Evolutionary conservation across 805 yeast genomes (phyloP).

Genomic region (Wickerhamomyces ciferrii): DNA sequence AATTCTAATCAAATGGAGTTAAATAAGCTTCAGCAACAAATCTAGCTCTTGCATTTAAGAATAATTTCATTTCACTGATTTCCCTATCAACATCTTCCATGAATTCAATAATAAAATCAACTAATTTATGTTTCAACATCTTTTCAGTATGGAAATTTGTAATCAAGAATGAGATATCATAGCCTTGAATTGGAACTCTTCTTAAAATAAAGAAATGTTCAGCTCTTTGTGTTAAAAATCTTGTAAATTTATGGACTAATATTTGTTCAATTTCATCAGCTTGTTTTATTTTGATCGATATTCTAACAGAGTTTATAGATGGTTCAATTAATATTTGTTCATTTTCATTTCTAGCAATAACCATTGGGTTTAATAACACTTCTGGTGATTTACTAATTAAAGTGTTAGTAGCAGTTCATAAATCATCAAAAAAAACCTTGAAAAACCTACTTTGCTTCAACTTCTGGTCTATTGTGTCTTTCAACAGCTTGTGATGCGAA

Average conservation of each 20-base stretch:
- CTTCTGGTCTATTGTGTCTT: slow-evolving; percentile 96
- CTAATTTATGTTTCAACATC: slow-evolving; percentile 91
- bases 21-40: slow-evolving; percentile 95
- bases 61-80: slow-evolving; percentile 96
- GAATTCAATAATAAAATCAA: slow-evolving; percentile 94
- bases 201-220: slow-evolving; percentile 90
- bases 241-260: slow-evolving; percentile 88
- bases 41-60: slow-evolving; percentile 95
- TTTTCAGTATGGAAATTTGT: slow-evolving; percentile 94
- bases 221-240: slow-evolving; percentile 93
- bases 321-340: slow-evolving; percentile 93
- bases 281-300: slow-evolving; percentile 90
- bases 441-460: slow-evolving; percentile 65
- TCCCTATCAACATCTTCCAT: slow-evolving; percentile 99
- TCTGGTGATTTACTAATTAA: slow-evolving; percentile 65
- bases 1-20: slow-evolving; percentile 68
- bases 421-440: too few relatives aligned
- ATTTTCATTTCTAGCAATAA: slow-evolving; percentile 87
- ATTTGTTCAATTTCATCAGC: slow-evolving; percentile 96
- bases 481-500: slow-evolving; percentile 94
- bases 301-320: slow-evolving; percentile 86
- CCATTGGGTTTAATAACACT: slow-evolving; percentile 82
- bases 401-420: background rate
- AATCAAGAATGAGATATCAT: slow-evolving; percentile 87
- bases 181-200: slow-evolving; percentile 85